phyloP scores from a whole-genome alignment of 2,329 filamentous ascomycete species.

The Fusarium goolgardi region DNA sequence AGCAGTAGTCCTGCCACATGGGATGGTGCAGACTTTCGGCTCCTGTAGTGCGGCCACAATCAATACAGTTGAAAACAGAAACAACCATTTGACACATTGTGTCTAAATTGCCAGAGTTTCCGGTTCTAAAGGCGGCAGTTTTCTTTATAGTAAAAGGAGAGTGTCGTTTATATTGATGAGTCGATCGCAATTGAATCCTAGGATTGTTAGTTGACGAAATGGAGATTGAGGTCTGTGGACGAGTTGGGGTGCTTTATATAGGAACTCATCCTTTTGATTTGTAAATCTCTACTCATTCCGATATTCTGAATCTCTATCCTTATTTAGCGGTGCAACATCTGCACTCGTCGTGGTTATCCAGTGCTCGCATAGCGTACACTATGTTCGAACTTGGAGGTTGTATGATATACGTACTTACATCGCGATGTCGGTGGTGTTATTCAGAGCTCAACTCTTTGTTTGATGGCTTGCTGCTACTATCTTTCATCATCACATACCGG shows the following conservation, averaged over 20 bases:
- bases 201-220: neutral
- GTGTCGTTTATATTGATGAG: neutral
- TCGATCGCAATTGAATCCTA: neutral
- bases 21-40: neutral
- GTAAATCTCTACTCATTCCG: neutral
- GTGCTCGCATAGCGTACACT: neutral
- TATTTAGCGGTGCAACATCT: neutral
- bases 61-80: neutral
- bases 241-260: neutral
- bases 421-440: neutral
- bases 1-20: neutral
- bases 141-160: neutral
- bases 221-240: neutral
- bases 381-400: neutral
- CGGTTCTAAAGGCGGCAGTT: too few relatives aligned
- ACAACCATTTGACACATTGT: neutral
- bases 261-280: neutral
- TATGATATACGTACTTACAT: neutral
- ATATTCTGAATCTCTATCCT: neutral
- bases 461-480: neutral
- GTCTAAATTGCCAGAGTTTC: too few relatives aligned
- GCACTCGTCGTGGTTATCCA: neutral
- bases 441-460: neutral
- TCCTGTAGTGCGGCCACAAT: neutral
- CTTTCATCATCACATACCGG: neutral